Conservation (phyloP, 306 rosid species). For the Cyamopsis tetragonoloba region DNA sequence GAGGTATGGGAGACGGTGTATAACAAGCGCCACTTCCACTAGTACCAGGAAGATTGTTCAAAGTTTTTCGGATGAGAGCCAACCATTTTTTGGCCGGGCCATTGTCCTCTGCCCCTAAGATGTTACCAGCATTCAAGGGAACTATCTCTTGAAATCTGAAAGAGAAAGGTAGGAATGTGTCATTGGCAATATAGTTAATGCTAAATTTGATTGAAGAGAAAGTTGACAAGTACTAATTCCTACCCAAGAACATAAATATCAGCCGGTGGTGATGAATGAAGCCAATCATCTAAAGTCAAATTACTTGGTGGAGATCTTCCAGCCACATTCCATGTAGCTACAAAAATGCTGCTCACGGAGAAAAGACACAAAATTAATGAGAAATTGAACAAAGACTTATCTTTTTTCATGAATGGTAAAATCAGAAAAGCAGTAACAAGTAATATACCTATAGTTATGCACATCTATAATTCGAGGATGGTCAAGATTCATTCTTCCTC, state of each 20-base stretch:
- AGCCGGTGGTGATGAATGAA: constrained; percentile 91
- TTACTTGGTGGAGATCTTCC: constrained; percentile 95
- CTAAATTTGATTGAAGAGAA: neutral
- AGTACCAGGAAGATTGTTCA: constrained; percentile 90
- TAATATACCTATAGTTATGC: constrained; percentile 74
- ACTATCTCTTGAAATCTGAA: constrained; percentile 97
- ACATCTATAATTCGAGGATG: constrained; percentile 96
- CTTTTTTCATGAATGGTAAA: neutral
- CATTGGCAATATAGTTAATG: constrained; percentile 19
- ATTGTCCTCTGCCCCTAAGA: constrained; percentile 95
- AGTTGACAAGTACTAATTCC: constrained; percentile 21
- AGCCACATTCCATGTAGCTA: constrained; percentile 97
- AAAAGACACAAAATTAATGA: constrained; percentile 22
- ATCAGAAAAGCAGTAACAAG: constrained; percentile 20
- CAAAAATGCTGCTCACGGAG: constrained; percentile 69
- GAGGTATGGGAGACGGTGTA: constrained; percentile 95
- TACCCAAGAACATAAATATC: constrained; percentile 99
- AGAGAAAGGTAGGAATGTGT: constrained; percentile 17
- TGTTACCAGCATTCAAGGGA: constrained; percentile 97
- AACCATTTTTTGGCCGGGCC: constrained; percentile 99
- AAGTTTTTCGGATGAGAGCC: constrained; percentile 84
- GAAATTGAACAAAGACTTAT: constrained; percentile 12
- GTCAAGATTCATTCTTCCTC: constrained; percentile 90
- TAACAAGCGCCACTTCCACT: constrained; percentile 74
- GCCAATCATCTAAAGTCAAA: constrained; percentile 88